These are phyloP conservation scores for Pseudodiploospora longispora DNA, from an alignment of 2,329 filamentous ascomycete species.

Conservation along the genomic window DNA sequence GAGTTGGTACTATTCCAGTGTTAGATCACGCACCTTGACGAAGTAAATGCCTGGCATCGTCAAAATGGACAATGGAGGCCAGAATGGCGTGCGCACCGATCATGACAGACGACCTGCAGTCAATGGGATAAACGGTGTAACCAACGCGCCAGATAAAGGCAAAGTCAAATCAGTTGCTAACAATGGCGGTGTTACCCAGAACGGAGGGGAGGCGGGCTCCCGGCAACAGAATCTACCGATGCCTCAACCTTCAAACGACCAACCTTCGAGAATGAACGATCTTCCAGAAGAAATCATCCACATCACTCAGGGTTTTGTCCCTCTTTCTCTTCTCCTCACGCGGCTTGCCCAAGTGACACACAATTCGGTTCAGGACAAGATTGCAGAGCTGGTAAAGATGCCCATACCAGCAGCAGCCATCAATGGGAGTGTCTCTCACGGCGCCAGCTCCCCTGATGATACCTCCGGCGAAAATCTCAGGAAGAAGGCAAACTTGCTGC, in stretches of 20 bases:
- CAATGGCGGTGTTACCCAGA: slow-evolving; percentile 15
- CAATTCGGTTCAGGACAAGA: slow-evolving; percentile 63
- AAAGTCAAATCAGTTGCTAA: slow-evolving; percentile 15
- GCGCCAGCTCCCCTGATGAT: slow-evolving; percentile 39
- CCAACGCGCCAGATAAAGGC: slow-evolving; percentile 24
- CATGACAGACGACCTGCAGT: slow-evolving; percentile 42
- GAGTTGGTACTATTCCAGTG: slow-evolving; percentile 8
- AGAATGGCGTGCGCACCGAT: slow-evolving; percentile 46
- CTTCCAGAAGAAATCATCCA: slow-evolving; percentile 58
- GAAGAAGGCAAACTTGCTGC: slow-evolving; percentile 69
- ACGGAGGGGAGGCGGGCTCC: slow-evolving; percentile 17
- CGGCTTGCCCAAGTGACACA: slow-evolving; percentile 79
- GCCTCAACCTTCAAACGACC: slow-evolving; percentile 10
- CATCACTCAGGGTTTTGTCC: slow-evolving; percentile 68
- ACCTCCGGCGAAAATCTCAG: slow-evolving; percentile 56
- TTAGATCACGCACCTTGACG: slow-evolving; percentile 8
- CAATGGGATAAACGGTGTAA: slow-evolving; percentile 37
- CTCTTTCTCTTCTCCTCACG: slow-evolving; percentile 65
- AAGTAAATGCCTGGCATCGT: slow-evolving; percentile 43
- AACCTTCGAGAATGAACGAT: slow-evolving; percentile 42
- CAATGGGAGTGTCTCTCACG: slow-evolving; percentile 40
- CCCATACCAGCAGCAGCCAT: slow-evolving; percentile 43
- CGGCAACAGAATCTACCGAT: slow-evolving; percentile 11
- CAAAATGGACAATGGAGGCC: slow-evolving; percentile 48
- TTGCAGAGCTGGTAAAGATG: slow-evolving; percentile 63